Conservation (phyloP, 345 rosid genomes). For the Bretschneidera sinensis region DNA sequence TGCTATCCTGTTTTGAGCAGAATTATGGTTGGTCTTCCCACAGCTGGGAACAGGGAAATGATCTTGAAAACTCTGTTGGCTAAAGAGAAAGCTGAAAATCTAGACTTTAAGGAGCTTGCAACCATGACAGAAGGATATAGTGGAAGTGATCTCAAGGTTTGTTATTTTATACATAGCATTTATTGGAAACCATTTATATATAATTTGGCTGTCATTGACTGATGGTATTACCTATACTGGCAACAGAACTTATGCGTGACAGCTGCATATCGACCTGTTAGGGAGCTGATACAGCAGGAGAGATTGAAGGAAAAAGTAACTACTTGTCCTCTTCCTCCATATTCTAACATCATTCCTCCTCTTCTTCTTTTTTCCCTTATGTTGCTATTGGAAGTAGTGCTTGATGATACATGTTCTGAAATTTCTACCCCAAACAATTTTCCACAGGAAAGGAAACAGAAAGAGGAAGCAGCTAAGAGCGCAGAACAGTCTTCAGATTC, state of each 20-base stretch:
- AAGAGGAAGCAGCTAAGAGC: constrained; percentile 55
- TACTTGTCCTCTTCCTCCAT: background rate
- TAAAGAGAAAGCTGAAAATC: constrained; percentile 68
- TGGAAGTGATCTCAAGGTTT: constrained; percentile 98
- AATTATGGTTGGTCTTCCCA: constrained; percentile 95
- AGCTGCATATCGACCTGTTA: constrained; percentile 95
- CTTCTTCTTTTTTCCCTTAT: background rate
- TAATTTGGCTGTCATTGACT: constrained; percentile 7
- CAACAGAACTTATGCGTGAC: constrained; percentile 88
- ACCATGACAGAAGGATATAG: constrained; percentile 87
- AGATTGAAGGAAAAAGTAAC: constrained; percentile 67
- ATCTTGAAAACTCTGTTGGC: constrained; percentile 81
- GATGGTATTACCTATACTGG: constrained; percentile 16
- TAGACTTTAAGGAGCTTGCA: constrained; percentile 87
- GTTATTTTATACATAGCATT: constrained; percentile 14
- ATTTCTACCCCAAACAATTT: constrained; percentile 9
- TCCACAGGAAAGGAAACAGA: constrained; percentile 61
- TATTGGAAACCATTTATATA: background rate
- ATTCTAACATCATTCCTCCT: background rate
- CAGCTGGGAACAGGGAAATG: constrained; percentile 71
- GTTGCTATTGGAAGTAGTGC: background rate
- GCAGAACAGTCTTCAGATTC: constrained; percentile 37
- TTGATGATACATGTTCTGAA: background rate
- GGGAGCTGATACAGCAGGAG: constrained; percentile 87
- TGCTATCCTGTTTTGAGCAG: constrained; percentile 36